Percentiles rank a stretch among this genome's conserved stretches.
These are phyloP conservation scores for Tulasnella sp. DNA, from an alignment of 768 basidiomycete species.

Conservation along the genomic window DNA sequence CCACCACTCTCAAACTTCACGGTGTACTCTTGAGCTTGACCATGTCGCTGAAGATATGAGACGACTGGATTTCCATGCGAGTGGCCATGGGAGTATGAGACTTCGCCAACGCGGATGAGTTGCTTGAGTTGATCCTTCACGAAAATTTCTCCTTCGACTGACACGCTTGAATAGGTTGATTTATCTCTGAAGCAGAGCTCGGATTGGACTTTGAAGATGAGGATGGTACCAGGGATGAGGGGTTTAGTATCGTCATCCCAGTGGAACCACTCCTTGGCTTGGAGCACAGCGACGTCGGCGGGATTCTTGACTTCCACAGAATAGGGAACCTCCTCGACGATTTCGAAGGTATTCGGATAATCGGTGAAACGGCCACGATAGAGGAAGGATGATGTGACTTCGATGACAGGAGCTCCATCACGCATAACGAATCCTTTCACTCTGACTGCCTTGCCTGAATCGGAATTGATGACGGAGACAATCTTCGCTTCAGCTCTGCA, in stretches of 20 bases:
- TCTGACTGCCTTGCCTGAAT: constrained; percentile 85
- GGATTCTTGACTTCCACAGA: constrained; percentile 59
- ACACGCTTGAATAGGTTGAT: constrained; percentile 64
- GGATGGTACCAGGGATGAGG: constrained; percentile 61
- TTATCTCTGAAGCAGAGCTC: constrained; percentile 87
- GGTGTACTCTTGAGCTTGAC: constrained; percentile 59
- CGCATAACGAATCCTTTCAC: constrained; percentile 77
- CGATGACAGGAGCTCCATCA: constrained; percentile 67
- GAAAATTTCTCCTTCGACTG: constrained; percentile 75
- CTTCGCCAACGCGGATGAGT: constrained; percentile 74
- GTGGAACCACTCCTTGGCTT: constrained; percentile 95
- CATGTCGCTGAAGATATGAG: constrained; percentile 86
- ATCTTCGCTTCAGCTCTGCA: constrained; percentile 86
- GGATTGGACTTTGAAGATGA: constrained; percentile 83
- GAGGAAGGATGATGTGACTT: constrained; percentile 90
- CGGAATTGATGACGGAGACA: constrained; percentile 75
- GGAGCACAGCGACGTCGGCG: constrained; percentile 76
- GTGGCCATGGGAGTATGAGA: constrained; percentile 78
- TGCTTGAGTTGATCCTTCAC: constrained; percentile 78
- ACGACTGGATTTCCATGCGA: constrained; percentile 88
- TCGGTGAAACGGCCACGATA: constrained; percentile 92
- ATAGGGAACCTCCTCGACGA: constrained; percentile 80
- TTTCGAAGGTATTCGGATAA: constrained; percentile 93
- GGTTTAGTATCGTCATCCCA: constrained; percentile 79
- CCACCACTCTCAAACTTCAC: constrained; percentile 73